A percentile compares a stretch with the other conserved stretches of the same genome.
Conservation (phyloP, 805 yeast species). For the Candida railenensis region DNA sequence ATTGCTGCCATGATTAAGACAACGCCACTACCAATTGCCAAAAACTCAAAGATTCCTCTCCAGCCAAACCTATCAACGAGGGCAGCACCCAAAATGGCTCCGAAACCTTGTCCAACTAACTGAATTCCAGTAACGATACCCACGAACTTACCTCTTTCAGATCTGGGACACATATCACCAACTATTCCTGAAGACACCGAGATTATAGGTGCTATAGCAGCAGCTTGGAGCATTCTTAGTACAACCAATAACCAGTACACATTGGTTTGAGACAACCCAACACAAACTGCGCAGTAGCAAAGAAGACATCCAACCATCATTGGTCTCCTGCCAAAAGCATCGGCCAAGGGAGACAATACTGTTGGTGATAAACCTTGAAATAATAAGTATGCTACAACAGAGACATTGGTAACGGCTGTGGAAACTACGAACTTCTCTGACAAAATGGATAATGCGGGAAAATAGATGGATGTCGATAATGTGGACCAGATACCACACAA, state of each 20-base stretch:
- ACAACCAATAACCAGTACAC: constrained; percentile 57
- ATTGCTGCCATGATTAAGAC: constrained; percentile 27
- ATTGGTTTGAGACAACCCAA: constrained; percentile 59
- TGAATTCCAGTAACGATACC: constrained; percentile 63
- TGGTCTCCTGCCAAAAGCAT: constrained; percentile 69
- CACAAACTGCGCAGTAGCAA: constrained; percentile 54
- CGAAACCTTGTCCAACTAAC: constrained; percentile 70
- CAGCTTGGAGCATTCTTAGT: constrained; percentile 67
- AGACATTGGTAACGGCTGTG: constrained; percentile 58
- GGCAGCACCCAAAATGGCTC: constrained; percentile 64
- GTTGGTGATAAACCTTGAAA: constrained; percentile 76
- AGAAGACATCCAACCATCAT: constrained; percentile 51
- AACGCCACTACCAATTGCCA: constrained; percentile 58
- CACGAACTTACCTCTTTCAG: constrained; percentile 64
- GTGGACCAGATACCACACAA: constrained; percentile 60
- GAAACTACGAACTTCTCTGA: constrained; percentile 52
- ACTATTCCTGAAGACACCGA: constrained; percentile 65
- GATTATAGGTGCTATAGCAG: constrained; percentile 69
- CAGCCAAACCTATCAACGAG: constrained; percentile 40
- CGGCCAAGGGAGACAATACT: constrained; percentile 64
- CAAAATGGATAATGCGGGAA: constrained; percentile 66
- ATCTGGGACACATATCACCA: constrained; percentile 64
- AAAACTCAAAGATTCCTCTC: constrained; percentile 74
- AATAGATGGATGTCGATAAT: constrained; percentile 69
- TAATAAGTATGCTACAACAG: constrained; percentile 71